Evolutionary conservation across 2,329 filamentous ascomycete genomes (phyloP).

Genomic region (Colletotrichum sp.): DNA sequence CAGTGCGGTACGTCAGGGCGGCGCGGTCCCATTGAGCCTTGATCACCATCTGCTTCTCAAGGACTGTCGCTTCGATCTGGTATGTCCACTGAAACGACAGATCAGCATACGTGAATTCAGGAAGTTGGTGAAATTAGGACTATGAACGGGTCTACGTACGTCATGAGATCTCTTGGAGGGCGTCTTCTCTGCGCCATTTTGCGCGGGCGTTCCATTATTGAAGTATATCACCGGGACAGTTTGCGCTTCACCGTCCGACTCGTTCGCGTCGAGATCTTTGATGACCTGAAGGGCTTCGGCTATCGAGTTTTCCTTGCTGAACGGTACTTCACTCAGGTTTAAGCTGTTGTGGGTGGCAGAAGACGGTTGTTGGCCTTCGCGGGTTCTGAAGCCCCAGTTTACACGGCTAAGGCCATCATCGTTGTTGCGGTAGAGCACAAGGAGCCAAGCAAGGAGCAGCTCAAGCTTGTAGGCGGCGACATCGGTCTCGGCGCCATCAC

Average conservation of each 20-base stretch:
- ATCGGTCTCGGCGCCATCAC: neutral
- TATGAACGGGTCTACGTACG: slow-evolving; percentile 2
- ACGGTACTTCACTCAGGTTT: slow-evolving; percentile 16
- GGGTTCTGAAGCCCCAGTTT: slow-evolving; percentile 19
- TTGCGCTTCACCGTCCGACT: neutral
- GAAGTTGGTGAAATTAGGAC: neutral
- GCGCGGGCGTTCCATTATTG: slow-evolving; percentile 16
- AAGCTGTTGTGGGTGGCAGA: neutral
- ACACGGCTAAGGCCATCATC: slow-evolving; percentile 21
- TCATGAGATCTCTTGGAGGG: slow-evolving; percentile 6
- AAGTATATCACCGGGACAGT: slow-evolving; percentile 19
- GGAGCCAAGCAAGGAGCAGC: slow-evolving; percentile 27
- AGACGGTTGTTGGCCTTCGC: slow-evolving; percentile 1
- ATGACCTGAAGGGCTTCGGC: slow-evolving; percentile 12
- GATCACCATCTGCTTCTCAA: slow-evolving; percentile 16
- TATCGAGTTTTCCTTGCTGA: slow-evolving; percentile 19
- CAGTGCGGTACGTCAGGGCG: slow-evolving; percentile 19
- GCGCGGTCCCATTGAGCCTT: slow-evolving; percentile 24
- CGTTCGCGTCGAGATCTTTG: neutral
- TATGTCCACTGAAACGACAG: slow-evolving; percentile 25
- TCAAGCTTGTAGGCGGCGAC: slow-evolving; percentile 17
- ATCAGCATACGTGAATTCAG: neutral
- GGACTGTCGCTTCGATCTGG: slow-evolving; percentile 21
- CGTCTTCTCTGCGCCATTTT: slow-evolving; percentile 4
- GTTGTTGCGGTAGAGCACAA: slow-evolving; percentile 26